Evolutionary conservation across 2,329 filamentous ascomycete species (phyloP), one percentile per base, ranked within the genome.

Genomic region (Aureobasidium namibiae): DNA sequence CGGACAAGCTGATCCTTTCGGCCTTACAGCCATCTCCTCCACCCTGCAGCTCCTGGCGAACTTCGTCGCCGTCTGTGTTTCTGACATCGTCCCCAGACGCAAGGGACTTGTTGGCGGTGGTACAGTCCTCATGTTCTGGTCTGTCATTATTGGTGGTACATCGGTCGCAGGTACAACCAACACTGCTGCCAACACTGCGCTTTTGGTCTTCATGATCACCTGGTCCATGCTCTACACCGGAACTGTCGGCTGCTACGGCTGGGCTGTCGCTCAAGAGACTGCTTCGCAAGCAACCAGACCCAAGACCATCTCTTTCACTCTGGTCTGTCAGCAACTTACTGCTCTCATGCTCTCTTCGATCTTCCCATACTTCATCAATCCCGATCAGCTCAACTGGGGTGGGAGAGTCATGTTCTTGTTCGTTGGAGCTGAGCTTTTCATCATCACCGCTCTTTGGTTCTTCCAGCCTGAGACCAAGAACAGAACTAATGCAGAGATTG

Each of bases 391-490:
- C 2, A 73, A 74, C 59, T 73, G 71, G 71, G 71, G 71, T 0
- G 71, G 71, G 33, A 74, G 69, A 61, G 65, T 73, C 60, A 72
- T 73, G 69, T 73, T 73, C 46, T 16, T 73, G 24, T 73, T 73
- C 53, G 71, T 71, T 5, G 69, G 62, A 0, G 70, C 70, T 0
- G 71, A 73, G 62, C 56, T 71, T 1, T 65, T 73, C 26, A 71
- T 73, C 21, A 65, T 73, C 6, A 62, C 56, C 1, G 61, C 49
- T 0, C 61, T 73, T 2, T 73, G 67, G 31, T 70, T 70, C 63
- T 67, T 72, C 60, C 72, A 73, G 61, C 71, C 72, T 4, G 71
- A 73, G 67, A 73, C 71, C 0, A 73, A 73, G 68, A 73, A 73
- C 64, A 66, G 71, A 23, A 72, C 68, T 1, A 70, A 72, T 14